Evolutionary conservation across 805 yeast species (phyloP).

Genomic region (Ogataea degrootiae): DNA sequence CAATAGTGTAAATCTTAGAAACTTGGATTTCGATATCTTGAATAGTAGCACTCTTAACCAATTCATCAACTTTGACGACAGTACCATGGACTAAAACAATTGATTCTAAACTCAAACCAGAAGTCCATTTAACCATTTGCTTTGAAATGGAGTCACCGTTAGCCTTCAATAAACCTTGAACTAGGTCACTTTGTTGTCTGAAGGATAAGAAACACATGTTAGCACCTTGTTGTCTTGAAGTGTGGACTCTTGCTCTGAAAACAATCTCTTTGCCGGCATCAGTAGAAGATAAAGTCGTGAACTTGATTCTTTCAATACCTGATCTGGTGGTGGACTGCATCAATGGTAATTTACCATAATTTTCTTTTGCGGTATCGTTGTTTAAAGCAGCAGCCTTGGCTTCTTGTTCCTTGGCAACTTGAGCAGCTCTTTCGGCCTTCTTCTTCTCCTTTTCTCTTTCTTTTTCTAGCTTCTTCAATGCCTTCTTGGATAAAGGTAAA

Average conservation of each 20-base stretch:
- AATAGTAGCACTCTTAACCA: conserved; percentile 84
- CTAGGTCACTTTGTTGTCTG: conserved; percentile 80
- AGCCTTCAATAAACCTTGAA: conserved; percentile 82
- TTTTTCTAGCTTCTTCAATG: conserved; percentile 89
- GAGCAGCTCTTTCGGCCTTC: conserved; percentile 89
- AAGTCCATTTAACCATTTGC: conserved; percentile 96
- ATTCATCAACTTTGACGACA: conserved; percentile 79
- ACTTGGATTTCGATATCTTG: conserved; percentile 86
- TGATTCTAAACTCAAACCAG: conserved; percentile 78
- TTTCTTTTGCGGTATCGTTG: conserved; percentile 79
- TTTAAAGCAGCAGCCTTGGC: conserved; percentile 71
- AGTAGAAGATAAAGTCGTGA: conserved; percentile 52
- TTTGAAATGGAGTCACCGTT: conserved; percentile 71
- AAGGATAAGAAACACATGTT: conserved; percentile 86
- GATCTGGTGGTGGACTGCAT: conserved; percentile 69
- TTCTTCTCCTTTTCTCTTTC: conserved; percentile 89
- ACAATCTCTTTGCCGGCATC: conserved; percentile 73
- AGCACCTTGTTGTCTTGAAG: conserved; percentile 92
- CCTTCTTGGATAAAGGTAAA: conserved; percentile 86
- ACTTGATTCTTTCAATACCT: conserved; percentile 57
- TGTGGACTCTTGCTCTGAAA: conserved; percentile 92
- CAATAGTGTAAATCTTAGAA: conserved; percentile 65
- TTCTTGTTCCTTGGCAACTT: conserved; percentile 80
- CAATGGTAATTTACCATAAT: conserved; percentile 87
- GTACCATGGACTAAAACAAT: conserved; percentile 88